These are phyloP conservation scores for Lepraria neglecta DNA, from an alignment of 495 filamentous ascomycete species.

Conservation along the genomic window DNA sequence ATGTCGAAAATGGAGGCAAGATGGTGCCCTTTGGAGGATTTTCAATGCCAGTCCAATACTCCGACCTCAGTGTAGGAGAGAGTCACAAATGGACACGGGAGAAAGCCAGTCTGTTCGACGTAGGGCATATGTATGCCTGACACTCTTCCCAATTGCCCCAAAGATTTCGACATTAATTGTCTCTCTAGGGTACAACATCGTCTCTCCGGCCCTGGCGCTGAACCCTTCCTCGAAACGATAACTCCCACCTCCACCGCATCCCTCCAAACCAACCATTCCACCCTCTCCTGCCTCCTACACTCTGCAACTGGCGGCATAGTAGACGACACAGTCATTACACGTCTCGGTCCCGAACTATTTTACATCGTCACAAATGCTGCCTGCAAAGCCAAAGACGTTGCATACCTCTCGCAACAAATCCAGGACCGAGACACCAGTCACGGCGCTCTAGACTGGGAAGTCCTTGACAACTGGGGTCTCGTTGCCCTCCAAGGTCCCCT, in stretches of 20 bases:
- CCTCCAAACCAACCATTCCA: slow-evolving; percentile 56
- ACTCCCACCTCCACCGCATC: slow-evolving; percentile 63
- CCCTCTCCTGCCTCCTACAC: slow-evolving; percentile 73
- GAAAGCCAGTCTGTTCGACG: slow-evolving; percentile 86
- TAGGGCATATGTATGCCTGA: slow-evolving; percentile 49
- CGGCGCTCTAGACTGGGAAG: slow-evolving; percentile 58
- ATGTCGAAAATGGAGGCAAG: slow-evolving; percentile 72
- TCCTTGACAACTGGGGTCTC: slow-evolving; percentile 60
- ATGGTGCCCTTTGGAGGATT: slow-evolving; percentile 97
- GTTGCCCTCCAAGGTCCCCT: slow-evolving; percentile 85
- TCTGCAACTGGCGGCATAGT: slow-evolving; percentile 80
- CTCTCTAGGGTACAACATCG: slow-evolving; percentile 57
- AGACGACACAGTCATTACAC: slow-evolving; percentile 86
- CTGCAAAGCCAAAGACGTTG: slow-evolving; percentile 77
- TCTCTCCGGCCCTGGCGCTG: slow-evolving; percentile 71
- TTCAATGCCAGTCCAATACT: slow-evolving; percentile 87
- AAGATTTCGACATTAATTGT: not conserved
- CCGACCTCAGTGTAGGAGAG: slow-evolving; percentile 61
- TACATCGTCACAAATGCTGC: slow-evolving; percentile 97
- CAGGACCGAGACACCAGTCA: slow-evolving; percentile 39
- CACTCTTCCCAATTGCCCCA: not conserved
- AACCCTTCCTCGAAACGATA: slow-evolving; percentile 68
- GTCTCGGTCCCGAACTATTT: slow-evolving; percentile 60
- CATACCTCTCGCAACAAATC: slow-evolving; percentile 63
- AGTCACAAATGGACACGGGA: slow-evolving; percentile 84